These are phyloP conservation scores for Aspergillus conjunctus DNA, from an alignment of 495 filamentous ascomycete species.

Conservation along the genomic window DNA sequence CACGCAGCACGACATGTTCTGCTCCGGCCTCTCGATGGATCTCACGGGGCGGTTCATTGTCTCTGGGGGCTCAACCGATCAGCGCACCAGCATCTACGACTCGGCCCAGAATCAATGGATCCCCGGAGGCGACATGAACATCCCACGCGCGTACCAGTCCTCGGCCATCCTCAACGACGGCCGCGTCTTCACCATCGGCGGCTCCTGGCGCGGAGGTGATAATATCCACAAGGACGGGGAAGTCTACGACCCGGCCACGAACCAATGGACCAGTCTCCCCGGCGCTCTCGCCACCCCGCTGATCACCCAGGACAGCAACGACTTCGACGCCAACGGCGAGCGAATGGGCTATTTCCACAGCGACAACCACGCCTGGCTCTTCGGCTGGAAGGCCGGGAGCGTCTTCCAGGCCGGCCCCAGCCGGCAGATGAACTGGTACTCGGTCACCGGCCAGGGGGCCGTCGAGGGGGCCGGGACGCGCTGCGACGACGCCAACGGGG, in stretches of 20 bases:
- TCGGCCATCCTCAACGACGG: conserved; percentile 56
- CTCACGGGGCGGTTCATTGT: conserved; percentile 54
- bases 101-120: conserved; percentile 28
- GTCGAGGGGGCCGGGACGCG: conserved; percentile 35
- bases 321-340: neutral
- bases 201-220: conserved; percentile 53
- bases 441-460: conserved; percentile 41
- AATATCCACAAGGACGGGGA: conserved; percentile 54
- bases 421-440: conserved; percentile 61
- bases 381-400: conserved; percentile 56
- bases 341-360: conserved; percentile 42
- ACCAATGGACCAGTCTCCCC: conserved; percentile 41
- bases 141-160: conserved; percentile 60
- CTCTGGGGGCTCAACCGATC: conserved; percentile 51
- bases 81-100: conserved; percentile 52
- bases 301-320: conserved; percentile 48
- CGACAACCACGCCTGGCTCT: conserved; percentile 65
- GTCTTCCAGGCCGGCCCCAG: conserved; percentile 63
- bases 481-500: conserved; percentile 31
- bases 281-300: conserved; percentile 47
- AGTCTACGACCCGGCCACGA: conserved; percentile 47
- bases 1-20: conserved; percentile 64
- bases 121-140: conserved; percentile 41
- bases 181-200: conserved; percentile 61
- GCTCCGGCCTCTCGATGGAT: conserved; percentile 58